A percentile compares a stretch with the other conserved stretches of the same genome.
These are phyloP conservation scores for Serendipita sp. DNA, from an alignment of 768 basidiomycete genomes.

Conservation along the genomic window DNA sequence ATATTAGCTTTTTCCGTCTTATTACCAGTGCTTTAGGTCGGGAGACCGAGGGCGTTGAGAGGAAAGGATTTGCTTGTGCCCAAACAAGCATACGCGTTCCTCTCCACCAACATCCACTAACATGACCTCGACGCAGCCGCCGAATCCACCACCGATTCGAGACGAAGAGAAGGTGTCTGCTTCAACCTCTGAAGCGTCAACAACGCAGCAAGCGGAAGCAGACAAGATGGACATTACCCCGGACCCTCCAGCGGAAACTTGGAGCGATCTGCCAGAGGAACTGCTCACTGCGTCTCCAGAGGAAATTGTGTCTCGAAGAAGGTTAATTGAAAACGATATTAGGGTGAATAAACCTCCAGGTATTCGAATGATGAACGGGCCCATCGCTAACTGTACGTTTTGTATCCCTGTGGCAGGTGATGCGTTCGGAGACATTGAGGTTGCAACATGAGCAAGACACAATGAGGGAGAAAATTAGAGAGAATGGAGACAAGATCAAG, in stretches of 20 bases:
- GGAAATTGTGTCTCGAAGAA: conserved; percentile 74
- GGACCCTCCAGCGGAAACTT: conserved; percentile 38
- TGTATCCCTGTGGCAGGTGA: conserved; percentile 46
- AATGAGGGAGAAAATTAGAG: conserved; percentile 98
- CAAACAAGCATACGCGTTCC: neutral
- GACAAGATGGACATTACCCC: conserved; percentile 13
- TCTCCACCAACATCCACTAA: too few species aligned
- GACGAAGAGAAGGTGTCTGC: neutral
- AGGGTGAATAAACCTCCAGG: conserved; percentile 36
- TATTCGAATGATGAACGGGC: neutral
- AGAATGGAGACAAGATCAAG: conserved; percentile 96
- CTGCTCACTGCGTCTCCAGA: conserved; percentile 64
- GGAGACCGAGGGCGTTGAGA: too few species aligned
- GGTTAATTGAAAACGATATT: conserved; percentile 93
- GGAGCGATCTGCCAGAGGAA: conserved; percentile 85
- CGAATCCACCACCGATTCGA: neutral
- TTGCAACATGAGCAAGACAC: conserved; percentile 86
- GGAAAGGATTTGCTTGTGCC: too few species aligned
- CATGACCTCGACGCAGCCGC: neutral
- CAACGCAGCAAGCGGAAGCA: neutral
- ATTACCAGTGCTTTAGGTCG: too few species aligned
- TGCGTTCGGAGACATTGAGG: conserved; percentile 86
- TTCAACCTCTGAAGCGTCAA: neutral
- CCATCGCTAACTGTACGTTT: neutral
- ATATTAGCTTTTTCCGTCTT: too few species aligned